Conservation (phyloP, 495 filamentous ascomycete species). For the Venustampulla echinocandica region DNA sequence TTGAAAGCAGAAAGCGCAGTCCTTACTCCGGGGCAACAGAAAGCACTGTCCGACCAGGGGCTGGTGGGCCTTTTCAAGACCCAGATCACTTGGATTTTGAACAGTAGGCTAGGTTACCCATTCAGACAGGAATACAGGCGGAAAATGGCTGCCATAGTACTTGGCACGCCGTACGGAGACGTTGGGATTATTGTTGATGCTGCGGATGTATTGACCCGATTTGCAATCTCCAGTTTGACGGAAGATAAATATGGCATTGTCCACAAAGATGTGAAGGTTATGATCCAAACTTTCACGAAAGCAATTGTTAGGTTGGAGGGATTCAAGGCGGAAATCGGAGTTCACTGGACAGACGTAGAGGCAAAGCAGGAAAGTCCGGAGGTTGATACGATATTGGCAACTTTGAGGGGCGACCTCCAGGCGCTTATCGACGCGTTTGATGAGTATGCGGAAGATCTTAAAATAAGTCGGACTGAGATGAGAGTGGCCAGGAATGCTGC, state of each 20-base stretch:
- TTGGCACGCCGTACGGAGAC: slow-evolving; percentile 60
- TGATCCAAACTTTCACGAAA: slow-evolving; percentile 61
- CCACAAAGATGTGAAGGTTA: slow-evolving; percentile 60
- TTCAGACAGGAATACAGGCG: slow-evolving; percentile 64
- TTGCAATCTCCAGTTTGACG: slow-evolving; percentile 61
- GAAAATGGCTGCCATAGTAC: slow-evolving; percentile 50
- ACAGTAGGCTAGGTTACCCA: slow-evolving; percentile 51
- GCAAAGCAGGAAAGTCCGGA: slow-evolving; percentile 38
- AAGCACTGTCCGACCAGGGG: slow-evolving; percentile 32
- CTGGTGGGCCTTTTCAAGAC: slow-evolving; percentile 30
- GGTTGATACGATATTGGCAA: slow-evolving; percentile 52
- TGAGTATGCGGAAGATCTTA: slow-evolving; percentile 56
- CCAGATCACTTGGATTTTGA: slow-evolving; percentile 32
- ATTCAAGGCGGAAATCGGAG: slow-evolving; percentile 50
- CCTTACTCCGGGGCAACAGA: slow-evolving; percentile 36
- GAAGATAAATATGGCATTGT: slow-evolving; percentile 90
- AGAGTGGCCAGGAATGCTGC: slow-evolving; percentile 58
- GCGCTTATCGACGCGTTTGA: slow-evolving; percentile 60
- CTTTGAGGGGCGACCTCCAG: slow-evolving; percentile 49
- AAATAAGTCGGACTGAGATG: slow-evolving; percentile 57
- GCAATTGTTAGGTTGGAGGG: slow-evolving; percentile 59
- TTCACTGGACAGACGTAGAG: slow-evolving; percentile 78
- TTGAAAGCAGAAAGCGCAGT: slow-evolving; percentile 30
- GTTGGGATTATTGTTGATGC: slow-evolving; percentile 59
- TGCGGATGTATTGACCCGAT: slow-evolving; percentile 53